These are phyloP conservation scores for Erysimum pusillum DNA, from an alignment of 441 rosid genomes.

Conservation along the genomic window DNA sequence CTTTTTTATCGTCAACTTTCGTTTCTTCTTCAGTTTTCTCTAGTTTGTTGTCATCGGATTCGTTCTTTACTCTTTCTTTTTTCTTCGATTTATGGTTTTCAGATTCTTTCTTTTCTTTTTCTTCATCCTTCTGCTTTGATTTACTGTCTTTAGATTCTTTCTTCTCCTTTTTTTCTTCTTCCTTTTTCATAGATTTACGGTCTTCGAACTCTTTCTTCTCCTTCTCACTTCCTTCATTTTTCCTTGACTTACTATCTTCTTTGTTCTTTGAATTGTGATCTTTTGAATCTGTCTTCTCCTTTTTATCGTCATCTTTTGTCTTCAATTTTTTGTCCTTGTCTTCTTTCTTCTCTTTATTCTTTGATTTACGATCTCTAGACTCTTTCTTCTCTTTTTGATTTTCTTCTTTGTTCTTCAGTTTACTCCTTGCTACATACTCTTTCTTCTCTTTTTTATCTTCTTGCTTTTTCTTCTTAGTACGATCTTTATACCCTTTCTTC, in stretches of 20 bases:
- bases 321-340: not conserved
- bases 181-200: not conserved
- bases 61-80: not conserved
- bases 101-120: not conserved
- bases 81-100: not conserved
- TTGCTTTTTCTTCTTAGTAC: not conserved
- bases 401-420: not conserved
- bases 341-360: not conserved
- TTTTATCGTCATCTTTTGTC: not conserved
- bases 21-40: not conserved
- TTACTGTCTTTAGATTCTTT: not conserved
- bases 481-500: not conserved
- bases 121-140: not conserved
- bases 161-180: not conserved
- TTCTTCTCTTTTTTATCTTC: not conserved
- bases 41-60: not conserved
- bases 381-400: not conserved
- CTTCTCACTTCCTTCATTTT: not conserved
- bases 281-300: not conserved
- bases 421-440: not conserved
- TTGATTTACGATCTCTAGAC: not conserved
- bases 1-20: not conserved
- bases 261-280: not conserved
- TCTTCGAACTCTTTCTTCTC: not conserved
- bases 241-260: not conserved